Base-by-base conservation (phyloP, 805 yeast genomes). In the Pichia exigua region DNA sequence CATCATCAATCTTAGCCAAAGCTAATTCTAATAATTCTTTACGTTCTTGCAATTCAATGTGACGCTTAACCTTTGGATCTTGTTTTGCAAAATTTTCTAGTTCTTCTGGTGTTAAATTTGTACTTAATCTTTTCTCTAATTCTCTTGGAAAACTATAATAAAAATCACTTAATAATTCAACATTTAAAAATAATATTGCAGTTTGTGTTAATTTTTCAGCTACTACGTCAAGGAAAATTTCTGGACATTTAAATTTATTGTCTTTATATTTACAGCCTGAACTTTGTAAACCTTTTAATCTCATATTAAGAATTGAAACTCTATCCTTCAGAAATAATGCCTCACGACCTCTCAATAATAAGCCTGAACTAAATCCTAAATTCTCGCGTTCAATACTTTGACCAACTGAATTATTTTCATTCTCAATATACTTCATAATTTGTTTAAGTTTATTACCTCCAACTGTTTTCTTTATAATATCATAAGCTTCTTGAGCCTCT, bases 71-170 rank as follows among this genome's bases (percentile, higher is more conserved):
- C 68, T 83, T 87, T 21, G 96, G 94, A 68, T 94, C 97, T 68
- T 94, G 97, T 60, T 89, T 88, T 0, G 99, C 99, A 70, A 92
- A 88, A 54, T 70, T 70, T 61, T 91, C 97, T 47, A 94, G 76
- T 63, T 91, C 95, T 49, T 88, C 95, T 47, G 76, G 75, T 10
- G 80, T 73, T 61, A 94, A 71, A 42, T 76, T 75, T 54, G 75
- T 73, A 46, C 83, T 82, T 51, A 94, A 76, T 57, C 82, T 81
- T 48, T 74, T 74, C 65, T 94, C 99, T 55, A 94, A 74, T 67
- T 90, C 97, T 53, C 98, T 77, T 2, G 99, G 98, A 68, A 94
- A 92, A 60, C 90, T 89, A 67, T 95, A 94, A 65, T 92, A 95
- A 64, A 94, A 94, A 68, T 95, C 99, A 58, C 95, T 86, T 56